Evolutionary conservation across 768 basidiomycete genomes (phyloP).

Genomic region (Pholiota conissans): DNA sequence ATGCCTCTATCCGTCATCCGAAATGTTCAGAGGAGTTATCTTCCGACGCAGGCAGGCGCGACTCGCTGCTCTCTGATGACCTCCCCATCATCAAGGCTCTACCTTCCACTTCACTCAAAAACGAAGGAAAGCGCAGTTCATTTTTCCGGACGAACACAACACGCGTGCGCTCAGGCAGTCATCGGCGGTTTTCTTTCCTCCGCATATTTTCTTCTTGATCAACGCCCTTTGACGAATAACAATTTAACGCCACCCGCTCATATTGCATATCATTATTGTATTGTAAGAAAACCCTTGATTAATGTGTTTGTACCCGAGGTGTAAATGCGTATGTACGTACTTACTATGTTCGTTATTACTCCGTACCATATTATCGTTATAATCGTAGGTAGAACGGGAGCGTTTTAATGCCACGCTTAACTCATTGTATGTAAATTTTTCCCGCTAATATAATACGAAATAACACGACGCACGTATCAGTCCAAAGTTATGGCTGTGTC

Average conservation of each 20-base stretch:
- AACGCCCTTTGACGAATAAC: background rate
- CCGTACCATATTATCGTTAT: conserved; percentile 1
- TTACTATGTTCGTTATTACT: no score
- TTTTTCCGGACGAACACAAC: background rate
- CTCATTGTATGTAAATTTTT: no score
- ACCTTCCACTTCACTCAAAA: background rate
- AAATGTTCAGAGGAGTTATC: background rate
- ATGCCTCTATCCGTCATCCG: background rate
- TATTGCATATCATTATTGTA: background rate
- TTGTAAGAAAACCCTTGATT: background rate
- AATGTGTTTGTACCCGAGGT: conserved; percentile 7
- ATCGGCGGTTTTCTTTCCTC: conserved; percentile 3
- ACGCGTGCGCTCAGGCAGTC: background rate
- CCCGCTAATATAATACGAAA: no score
- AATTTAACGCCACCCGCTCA: background rate
- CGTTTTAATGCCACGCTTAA: no score
- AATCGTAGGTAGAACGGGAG: conserved; percentile 1
- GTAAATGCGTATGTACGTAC: background rate
- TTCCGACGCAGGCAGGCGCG: background rate
- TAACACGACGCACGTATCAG: no score
- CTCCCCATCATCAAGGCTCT: background rate
- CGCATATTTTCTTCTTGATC: conserved; percentile 2
- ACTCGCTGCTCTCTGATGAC: background rate
- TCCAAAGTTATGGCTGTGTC: no score
- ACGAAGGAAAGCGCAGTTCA: background rate